These are phyloP conservation scores for Metschnikowia vanudenii DNA, from an alignment of 805 yeast genomes.

Conservation along the genomic window DNA sequence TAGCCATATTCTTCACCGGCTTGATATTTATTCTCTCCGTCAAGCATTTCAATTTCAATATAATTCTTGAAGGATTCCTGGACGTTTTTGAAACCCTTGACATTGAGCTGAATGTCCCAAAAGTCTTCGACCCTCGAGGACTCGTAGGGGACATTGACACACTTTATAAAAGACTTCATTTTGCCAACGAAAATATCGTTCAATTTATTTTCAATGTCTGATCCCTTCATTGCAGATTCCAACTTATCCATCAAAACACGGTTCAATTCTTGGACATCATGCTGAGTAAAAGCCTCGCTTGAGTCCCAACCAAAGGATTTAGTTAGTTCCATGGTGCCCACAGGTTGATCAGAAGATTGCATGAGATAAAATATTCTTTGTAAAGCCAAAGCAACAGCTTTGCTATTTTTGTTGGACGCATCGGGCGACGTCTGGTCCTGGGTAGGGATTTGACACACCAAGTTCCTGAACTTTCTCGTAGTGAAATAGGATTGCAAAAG, in stretches of 20 bases:
- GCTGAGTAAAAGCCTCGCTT: constrained; percentile 94
- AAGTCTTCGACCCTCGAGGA: constrained; percentile 89
- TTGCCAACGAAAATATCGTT: constrained; percentile 90
- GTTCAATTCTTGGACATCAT: constrained; percentile 95
- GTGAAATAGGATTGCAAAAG: constrained; percentile 86
- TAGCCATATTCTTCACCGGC: constrained; percentile 82
- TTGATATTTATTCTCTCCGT: constrained; percentile 93
- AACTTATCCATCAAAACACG: constrained; percentile 93
- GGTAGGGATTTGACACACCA: constrained; percentile 90
- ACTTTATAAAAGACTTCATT: constrained; percentile 92
- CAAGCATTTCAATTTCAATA: constrained; percentile 81
- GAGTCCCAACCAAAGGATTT: constrained; percentile 96
- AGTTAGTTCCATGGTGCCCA: constrained; percentile 84
- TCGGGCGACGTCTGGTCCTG: constrained; percentile 26
- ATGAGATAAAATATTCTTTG: constrained; percentile 85
- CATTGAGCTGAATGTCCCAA: constrained; percentile 97
- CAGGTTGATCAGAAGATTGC: constrained; percentile 68
- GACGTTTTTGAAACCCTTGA: constrained; percentile 72
- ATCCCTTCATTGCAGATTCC: constrained; percentile 88
- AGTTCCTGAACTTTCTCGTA: constrained; percentile 75
- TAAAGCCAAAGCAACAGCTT: constrained; percentile 69
- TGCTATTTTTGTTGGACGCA: constrained; percentile 34
- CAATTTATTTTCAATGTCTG: constrained; percentile 55
- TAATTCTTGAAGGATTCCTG: constrained; percentile 80
- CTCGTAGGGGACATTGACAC: constrained; percentile 91